Conservation (phyloP, 2,329 filamentous ascomycete genomes). For the Aspergillus flavus region DNA sequence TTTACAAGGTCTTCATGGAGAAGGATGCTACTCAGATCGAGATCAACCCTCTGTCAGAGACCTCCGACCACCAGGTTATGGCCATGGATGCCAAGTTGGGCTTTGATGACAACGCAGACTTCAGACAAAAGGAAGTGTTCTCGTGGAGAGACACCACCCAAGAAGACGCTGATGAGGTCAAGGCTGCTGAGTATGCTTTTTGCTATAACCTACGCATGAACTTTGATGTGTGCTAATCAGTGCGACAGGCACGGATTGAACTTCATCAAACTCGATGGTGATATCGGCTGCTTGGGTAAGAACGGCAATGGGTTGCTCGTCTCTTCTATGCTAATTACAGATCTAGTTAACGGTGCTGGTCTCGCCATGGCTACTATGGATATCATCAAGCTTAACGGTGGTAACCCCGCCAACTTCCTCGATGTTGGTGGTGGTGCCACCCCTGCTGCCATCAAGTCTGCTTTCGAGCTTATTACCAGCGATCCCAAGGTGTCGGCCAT, state of each 20-base stretch:
- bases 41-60: slow-evolving; percentile 99
- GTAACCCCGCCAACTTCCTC: slow-evolving; percentile 95
- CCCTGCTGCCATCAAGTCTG: slow-evolving; percentile 92
- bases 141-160: slow-evolving; percentile 90
- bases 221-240: slow-evolving; percentile 18
- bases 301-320: slow-evolving; percentile 1
- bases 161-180: slow-evolving; percentile 97
- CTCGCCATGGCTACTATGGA: slow-evolving; percentile 99
- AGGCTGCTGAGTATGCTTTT: slow-evolving; percentile 74
- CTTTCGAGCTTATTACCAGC: slow-evolving; percentile 97
- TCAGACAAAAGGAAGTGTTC: slow-evolving; percentile 96
- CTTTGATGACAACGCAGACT: slow-evolving; percentile 99
- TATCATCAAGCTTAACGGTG: slow-evolving; percentile 99
- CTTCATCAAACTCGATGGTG: slow-evolving; percentile 99
- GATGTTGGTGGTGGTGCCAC: slow-evolving; percentile 98
- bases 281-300: slow-evolving; percentile 85
- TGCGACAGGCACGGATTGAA: slow-evolving; percentile 69
- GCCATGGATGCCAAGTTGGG: slow-evolving; percentile 99
- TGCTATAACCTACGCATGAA: neutral
- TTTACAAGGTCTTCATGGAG: slow-evolving; percentile 98
- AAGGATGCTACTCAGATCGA: slow-evolving; percentile 99
- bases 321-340: slow-evolving; percentile 13
- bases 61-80: slow-evolving; percentile 94
- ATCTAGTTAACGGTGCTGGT: slow-evolving; percentile 87
- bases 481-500: slow-evolving; percentile 98